These are phyloP conservation scores for Mycena galopus DNA, from an alignment of 768 basidiomycete genomes.

Conservation along the genomic window DNA sequence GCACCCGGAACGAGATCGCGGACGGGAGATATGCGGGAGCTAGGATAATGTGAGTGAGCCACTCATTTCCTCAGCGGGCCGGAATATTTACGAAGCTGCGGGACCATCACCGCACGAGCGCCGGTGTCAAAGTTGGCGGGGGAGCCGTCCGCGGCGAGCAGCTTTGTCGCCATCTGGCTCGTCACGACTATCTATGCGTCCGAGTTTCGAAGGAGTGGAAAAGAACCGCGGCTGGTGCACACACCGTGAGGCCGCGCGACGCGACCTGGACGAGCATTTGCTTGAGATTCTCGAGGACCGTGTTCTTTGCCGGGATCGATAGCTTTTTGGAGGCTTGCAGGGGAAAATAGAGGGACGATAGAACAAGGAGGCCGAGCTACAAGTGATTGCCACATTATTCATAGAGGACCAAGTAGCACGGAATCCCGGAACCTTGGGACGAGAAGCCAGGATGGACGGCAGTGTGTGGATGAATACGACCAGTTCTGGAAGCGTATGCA, in stretches of 20 bases:
- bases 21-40: conserved; percentile 56
- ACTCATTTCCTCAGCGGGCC: background rate
- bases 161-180: conserved; percentile 78
- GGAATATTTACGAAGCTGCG: conserved; percentile 67
- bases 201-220: background rate
- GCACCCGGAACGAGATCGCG: conserved; percentile 39
- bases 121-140: conserved; percentile 76
- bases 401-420: background rate
- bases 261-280: conserved; percentile 64
- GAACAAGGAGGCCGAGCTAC: conserved; percentile 72
- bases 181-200: conserved; percentile 65
- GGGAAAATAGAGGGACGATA: conserved; percentile 77
- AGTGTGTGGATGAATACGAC: conserved; percentile 72
- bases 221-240: conserved; percentile 13
- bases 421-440: conserved; percentile 57
- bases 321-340: conserved; percentile 64
- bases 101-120: conserved; percentile 72
- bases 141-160: conserved; percentile 73
- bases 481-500: conserved; percentile 66
- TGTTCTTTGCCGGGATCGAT: conserved; percentile 51
- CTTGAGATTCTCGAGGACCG: conserved; percentile 65
- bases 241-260: conserved; percentile 64
- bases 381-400: background rate
- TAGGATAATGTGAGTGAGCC: background rate
- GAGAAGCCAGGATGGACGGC: conserved; percentile 56